These are phyloP conservation scores for Thalassiosira gravida DNA, from an alignment of 352 stramenopile genomes.

Conservation along the genomic window DNA sequence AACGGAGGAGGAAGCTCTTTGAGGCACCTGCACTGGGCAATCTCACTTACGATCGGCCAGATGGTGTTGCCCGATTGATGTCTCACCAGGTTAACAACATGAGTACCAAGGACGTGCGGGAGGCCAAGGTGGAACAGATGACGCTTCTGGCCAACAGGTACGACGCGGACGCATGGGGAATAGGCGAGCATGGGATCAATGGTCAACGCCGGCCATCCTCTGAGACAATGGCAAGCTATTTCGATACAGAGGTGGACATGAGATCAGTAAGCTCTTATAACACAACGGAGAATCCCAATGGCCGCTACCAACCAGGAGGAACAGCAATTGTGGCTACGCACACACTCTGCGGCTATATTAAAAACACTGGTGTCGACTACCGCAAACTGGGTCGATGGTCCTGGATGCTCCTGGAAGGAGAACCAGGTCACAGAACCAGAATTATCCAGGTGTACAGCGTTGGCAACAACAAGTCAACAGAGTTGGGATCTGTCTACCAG, in stretches of 20 bases:
- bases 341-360: background rate
- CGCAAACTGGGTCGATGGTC: constrained; percentile 16
- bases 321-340: constrained; percentile 9
- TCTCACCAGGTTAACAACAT: constrained; percentile 9
- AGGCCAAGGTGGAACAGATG: background rate
- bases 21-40: constrained; percentile 1
- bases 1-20: background rate
- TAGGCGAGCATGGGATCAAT: constrained; percentile 9
- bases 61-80: constrained; percentile 7
- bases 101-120: background rate
- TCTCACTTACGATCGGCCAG: background rate
- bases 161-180: background rate
- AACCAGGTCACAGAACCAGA: background rate
- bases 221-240: constrained; percentile 6
- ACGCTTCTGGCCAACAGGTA: constrained; percentile 8
- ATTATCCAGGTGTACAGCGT: constrained; percentile 8
- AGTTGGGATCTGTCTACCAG: constrained; percentile 5
- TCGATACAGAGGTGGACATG: constrained; percentile 13
- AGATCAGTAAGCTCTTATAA: constrained; percentile 13
- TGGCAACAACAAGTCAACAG: constrained; percentile 6
- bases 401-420: constrained; percentile 4
- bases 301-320: constrained; percentile 7
- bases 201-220: background rate
- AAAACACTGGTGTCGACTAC: constrained; percentile 1
- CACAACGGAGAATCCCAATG: background rate